Evolutionary conservation across 371 early-diverging fungal genomes (phyloP).

Genomic region (Rhizopus sp.): DNA sequence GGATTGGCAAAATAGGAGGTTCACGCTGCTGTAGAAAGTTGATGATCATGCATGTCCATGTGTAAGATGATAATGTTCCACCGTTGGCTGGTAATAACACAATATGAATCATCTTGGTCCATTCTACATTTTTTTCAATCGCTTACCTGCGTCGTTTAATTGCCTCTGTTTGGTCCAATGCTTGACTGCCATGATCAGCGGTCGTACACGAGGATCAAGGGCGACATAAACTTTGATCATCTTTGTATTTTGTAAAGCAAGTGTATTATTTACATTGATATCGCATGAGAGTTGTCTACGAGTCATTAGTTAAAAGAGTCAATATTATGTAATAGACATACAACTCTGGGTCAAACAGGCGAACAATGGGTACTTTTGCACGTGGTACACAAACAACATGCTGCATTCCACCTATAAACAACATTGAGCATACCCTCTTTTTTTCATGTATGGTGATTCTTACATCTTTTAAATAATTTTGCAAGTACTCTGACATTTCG

Average conservation of each 20-base stretch:
- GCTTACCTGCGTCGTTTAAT: constrained; percentile 70
- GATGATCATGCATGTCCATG: constrained; percentile 90
- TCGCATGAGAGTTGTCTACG: constrained; percentile 70
- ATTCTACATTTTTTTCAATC: constrained; percentile 7
- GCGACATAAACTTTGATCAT: constrained; percentile 79
- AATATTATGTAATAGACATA: constrained; percentile 37
- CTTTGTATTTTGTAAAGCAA: constrained; percentile 78
- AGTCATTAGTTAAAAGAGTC: neutral
- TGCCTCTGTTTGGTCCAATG: constrained; percentile 78
- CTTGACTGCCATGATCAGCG: constrained; percentile 76
- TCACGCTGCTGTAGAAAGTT: constrained; percentile 89
- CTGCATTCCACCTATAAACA: constrained; percentile 55
- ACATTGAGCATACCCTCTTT: neutral
- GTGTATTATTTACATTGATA: constrained; percentile 80
- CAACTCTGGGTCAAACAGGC: constrained; percentile 64
- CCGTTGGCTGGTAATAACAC: constrained; percentile 66
- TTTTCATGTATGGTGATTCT: neutral
- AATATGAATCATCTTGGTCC: constrained; percentile 6
- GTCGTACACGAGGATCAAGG: constrained; percentile 79
- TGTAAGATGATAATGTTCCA: constrained; percentile 91
- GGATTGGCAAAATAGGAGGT: constrained; percentile 85
- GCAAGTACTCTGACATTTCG: constrained; percentile 53
- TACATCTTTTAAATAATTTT: constrained; percentile 42
- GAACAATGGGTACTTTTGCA: constrained; percentile 72
- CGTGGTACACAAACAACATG: constrained; percentile 59